These are phyloP conservation scores for Metschnikowia kofuensis DNA, from an alignment of 805 yeast species.

Conservation along the genomic window DNA sequence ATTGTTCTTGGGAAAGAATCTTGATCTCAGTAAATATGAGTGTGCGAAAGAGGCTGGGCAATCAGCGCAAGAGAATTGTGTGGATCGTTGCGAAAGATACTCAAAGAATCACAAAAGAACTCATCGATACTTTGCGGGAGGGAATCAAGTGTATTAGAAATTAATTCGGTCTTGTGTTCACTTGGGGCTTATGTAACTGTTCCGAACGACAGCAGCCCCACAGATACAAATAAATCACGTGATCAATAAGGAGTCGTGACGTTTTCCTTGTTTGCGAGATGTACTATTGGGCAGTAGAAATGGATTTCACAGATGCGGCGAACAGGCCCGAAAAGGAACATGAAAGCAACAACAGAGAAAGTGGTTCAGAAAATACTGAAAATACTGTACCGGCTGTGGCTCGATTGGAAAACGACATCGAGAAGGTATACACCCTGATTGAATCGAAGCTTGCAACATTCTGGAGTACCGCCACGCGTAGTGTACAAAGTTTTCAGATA, in stretches of 20 bases:
- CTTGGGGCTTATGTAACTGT: no score
- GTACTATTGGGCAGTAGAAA: conserved; percentile 6
- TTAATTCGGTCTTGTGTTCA: no score
- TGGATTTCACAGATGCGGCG: conserved; percentile 36
- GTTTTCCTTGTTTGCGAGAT: not conserved
- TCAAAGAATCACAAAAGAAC: no score
- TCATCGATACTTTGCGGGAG: no score
- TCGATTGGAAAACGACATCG: conserved; percentile 50
- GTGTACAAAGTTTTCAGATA: conserved; percentile 30
- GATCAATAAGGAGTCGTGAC: not conserved
- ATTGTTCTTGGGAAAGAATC: no score
- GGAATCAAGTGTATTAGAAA: no score
- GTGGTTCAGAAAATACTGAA: not conserved
- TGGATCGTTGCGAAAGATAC: no score
- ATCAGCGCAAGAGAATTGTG: no score
- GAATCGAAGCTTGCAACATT: conserved; percentile 45
- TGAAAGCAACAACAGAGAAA: not conserved
- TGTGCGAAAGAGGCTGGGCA: no score
- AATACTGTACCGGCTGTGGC: conserved; percentile 1
- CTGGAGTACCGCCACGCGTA: conserved; percentile 34
- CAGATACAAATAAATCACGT: not conserved
- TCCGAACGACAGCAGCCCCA: not conserved
- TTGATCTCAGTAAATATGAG: no score
- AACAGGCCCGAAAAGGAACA: conserved; percentile 17
- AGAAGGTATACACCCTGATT: conserved; percentile 44